Evolutionary conservation across 768 basidiomycete genomes (phyloP), one percentile per base, ranked within the genome.

Genomic region (Macrolepiota albuminosa): DNA sequence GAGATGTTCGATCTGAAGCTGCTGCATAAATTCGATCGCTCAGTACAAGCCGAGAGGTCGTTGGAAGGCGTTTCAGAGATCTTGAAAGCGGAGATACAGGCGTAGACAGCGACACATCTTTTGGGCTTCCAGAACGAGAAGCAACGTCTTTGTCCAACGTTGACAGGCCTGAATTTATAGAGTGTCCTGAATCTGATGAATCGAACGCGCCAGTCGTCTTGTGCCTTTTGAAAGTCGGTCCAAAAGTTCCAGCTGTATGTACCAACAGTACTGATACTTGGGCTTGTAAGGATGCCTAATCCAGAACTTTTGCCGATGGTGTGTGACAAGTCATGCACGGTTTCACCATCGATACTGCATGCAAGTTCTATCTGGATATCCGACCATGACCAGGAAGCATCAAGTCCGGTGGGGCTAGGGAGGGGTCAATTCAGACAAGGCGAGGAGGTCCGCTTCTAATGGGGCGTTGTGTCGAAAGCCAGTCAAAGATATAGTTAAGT

Each of bases 301-400:
- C 45, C 64, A 50, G 33, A 24, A 26, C 47, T 52, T 33, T 47
- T 14, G 31, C 49, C 6, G 33, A 43, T 42, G 10, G n/a, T 34
- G 31, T 51, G 29, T 6, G 45, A 47, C 42, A 36, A 47, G 46
- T 48, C 42, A 3, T 45, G 40, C 11, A 21, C 16, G 13, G 48
- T 62, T 34, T 64, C 60, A 50, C 13, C 34, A 14, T 61, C 59
- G 34, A 55, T 14, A 40, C 47, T 48, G 46, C 68, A 62, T 54
- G 80, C 77, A 56, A 82, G 71, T 18, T 80, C 66, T 59, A 85
- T 73, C n/a, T 81, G 83, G 57, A 85, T 84, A 53, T 80, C 76
- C 36, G 76, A 80, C 37, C 79, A 81, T 33, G 78, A 78, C 63
- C 68, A 71, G 6, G 73, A 69, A 58, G 71, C 67, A 31, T 70